Base-by-base conservation (phyloP, 148 eudicot species). In the Pharnaceum exiguum region DNA sequence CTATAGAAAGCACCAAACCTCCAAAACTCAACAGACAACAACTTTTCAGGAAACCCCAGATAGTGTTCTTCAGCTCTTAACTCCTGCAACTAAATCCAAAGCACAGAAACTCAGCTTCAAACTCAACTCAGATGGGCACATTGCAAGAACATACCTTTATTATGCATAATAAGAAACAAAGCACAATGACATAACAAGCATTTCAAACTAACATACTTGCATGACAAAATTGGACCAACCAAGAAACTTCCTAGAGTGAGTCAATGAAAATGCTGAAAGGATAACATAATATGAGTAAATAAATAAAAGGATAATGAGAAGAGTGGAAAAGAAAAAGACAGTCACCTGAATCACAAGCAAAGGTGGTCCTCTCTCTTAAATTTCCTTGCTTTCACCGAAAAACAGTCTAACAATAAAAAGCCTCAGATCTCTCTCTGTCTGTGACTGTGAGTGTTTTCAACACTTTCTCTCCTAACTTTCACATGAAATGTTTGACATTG, bases 341-440 rank as follows among this genome's bases (percentile, higher is more conserved):
- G 7, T 75, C 75, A 75, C 79, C 79, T 75, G 75, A 75, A 75
- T 57, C 59, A 51, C 59, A 66, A 75, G 64, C 45, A 59, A 62
- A 55, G 79, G n/a, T 56, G 70, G 74, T 47, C 19, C 21, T 2
- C 17, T 11, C 25, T 35, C 35, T 23, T 13, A 32, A 21, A 11
- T 33, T 12, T 11, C 42, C 24, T 51, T 62, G 51, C 38, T 60
- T 49, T 49, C 68, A 56, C 71, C 65, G 39, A 61, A 60, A 37
- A 17, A 42, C n/a, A n/a, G n/a, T n/a, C n/a, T n/a, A n/a, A n/a
- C n/a, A 31, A 46, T 19, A 51, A 45, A 68, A 62, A 43, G 53
- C 43, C 21, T 60, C 67, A 70, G 68, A 70, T 70, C 74, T 70
- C 61, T 25, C 72, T 44, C n/a, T 25, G 38, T 22, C 46, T 46